Evolutionary conservation across 345 rosid genomes (phyloP).

Genomic region (Heritiera fomes): DNA sequence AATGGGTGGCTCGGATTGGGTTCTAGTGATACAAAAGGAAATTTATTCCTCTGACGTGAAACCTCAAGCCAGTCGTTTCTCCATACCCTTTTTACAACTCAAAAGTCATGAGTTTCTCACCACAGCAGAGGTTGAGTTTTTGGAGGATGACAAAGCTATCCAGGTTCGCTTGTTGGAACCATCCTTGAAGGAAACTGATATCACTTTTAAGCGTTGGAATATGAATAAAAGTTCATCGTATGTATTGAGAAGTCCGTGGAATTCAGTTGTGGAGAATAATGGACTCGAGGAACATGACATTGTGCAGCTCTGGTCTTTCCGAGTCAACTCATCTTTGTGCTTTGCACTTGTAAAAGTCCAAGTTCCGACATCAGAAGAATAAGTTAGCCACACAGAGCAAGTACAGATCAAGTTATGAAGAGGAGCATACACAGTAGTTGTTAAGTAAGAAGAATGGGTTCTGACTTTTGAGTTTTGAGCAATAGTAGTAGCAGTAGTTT

Average conservation of each 20-base stretch:
- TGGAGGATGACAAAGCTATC: neutral
- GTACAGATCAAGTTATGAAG: neutral
- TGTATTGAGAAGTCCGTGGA: neutral
- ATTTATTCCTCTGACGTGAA: neutral
- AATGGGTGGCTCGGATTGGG: neutral
- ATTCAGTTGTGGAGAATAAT: neutral
- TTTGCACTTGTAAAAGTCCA: neutral
- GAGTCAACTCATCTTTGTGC: neutral
- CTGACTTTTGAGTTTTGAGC: too few relatives aligned
- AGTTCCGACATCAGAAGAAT: neutral
- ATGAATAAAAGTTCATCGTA: neutral
- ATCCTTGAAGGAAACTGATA: neutral
- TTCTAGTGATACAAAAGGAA: neutral
- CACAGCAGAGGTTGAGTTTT: neutral
- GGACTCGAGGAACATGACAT: neutral
- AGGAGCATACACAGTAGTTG: too few relatives aligned
- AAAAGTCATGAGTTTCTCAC: neutral
- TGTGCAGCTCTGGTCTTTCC: conserved; percentile 9
- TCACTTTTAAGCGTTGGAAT: neutral
- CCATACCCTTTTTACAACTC: neutral
- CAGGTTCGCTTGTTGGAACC: neutral
- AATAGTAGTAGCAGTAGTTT: too few relatives aligned
- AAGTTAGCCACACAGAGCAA: neutral
- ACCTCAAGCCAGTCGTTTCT: neutral
- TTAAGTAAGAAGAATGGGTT: too few relatives aligned